Evolutionary conservation across 768 basidiomycete species (phyloP).

Genomic region (Tulasnella sp.): DNA sequence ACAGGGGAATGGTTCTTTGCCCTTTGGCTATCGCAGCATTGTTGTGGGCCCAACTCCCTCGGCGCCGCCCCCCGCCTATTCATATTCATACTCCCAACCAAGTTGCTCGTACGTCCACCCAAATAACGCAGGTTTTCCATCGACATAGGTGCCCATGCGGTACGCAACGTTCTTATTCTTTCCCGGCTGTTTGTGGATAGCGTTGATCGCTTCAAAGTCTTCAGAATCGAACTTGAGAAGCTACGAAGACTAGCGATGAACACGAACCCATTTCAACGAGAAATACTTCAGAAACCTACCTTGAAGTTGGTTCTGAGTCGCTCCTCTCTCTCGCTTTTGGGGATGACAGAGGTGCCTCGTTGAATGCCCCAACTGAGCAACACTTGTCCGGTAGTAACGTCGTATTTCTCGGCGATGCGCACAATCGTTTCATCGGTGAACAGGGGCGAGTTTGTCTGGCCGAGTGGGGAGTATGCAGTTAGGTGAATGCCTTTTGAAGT

Average conservation of each 20-base stretch:
- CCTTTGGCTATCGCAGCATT: too few relatives aligned
- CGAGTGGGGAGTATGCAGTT: slow-evolving; percentile 65
- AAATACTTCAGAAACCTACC: neutral
- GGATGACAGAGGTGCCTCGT: slow-evolving; percentile 78
- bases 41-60: too few relatives aligned
- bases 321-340: slow-evolving; percentile 68
- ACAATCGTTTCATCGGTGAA: slow-evolving; percentile 47
- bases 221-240: neutral
- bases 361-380: slow-evolving; percentile 75
- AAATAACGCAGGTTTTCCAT: neutral
- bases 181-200: slow-evolving; percentile 20
- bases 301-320: neutral
- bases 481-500: slow-evolving; percentile 66
- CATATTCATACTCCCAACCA: neutral
- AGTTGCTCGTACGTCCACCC: slow-evolving; percentile 22
- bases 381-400: slow-evolving; percentile 66
- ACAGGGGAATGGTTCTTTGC: too few relatives aligned
- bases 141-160: neutral
- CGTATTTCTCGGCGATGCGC: slow-evolving; percentile 59
- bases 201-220: slow-evolving; percentile 10
- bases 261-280: neutral
- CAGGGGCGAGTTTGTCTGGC: slow-evolving; percentile 35
- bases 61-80: too few relatives aligned
- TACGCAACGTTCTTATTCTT: slow-evolving; percentile 6
- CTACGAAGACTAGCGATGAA: neutral